phyloP scores from a whole-genome alignment of 139 green algal genomes.

The Chlorella sorokiniana region DNA sequence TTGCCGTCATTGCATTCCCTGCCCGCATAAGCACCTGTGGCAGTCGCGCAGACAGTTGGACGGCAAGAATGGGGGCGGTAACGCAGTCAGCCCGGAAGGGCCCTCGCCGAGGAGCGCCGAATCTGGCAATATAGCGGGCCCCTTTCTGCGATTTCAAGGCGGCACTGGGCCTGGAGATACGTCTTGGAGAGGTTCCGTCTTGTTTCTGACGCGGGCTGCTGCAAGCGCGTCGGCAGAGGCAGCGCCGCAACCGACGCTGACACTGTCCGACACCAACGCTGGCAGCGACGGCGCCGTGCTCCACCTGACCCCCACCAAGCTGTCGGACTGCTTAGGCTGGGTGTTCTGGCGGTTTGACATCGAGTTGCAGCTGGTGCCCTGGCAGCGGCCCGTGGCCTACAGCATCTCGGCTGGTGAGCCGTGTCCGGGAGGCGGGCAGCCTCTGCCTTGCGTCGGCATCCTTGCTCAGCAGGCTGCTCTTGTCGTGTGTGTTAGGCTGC shows the following conservation, averaged over 20 bases:
- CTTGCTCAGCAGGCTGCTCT: no score
- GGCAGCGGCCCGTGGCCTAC: neutral
- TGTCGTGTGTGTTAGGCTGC: neutral
- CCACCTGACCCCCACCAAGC: neutral
- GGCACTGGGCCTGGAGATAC: neutral
- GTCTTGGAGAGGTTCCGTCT: neutral
- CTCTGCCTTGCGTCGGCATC: neutral
- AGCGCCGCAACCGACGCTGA: neutral
- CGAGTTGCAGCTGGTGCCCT: slow-evolving; percentile 24
- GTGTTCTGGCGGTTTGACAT: slow-evolving; percentile 60
- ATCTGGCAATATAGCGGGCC: neutral
- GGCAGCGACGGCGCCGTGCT: slow-evolving; percentile 1
- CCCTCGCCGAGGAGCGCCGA: neutral
- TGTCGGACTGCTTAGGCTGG: slow-evolving; percentile 10
- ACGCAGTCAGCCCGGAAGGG: no score
- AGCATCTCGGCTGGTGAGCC: neutral
- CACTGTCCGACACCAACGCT: neutral
- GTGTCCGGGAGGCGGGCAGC: neutral
- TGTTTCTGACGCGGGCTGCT: neutral
- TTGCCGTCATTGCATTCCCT: no score
- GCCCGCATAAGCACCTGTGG: no score
- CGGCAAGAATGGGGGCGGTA: no score
- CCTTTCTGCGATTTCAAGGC: neutral
- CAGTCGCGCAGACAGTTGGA: no score
- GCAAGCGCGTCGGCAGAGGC: neutral